Conservation (phyloP, 352 stramenopile species). For the Globisporangium spinosum region DNA sequence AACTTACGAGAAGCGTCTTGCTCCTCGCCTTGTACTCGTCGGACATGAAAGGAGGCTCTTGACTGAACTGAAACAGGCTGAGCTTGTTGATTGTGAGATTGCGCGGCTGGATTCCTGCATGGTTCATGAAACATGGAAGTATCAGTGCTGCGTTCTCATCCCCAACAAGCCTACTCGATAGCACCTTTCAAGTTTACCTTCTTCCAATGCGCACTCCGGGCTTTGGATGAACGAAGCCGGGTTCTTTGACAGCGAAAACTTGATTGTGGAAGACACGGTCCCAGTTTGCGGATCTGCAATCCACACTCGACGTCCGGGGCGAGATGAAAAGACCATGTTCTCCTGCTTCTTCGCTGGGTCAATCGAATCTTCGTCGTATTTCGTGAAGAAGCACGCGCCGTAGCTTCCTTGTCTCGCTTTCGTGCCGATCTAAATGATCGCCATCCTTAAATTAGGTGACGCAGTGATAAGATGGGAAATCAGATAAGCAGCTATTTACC, state of each 20-base stretch:
- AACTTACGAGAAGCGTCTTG: slow-evolving; percentile 70
- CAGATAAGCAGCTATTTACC: slow-evolving; percentile 14
- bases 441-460: neutral
- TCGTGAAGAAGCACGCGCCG: slow-evolving; percentile 79
- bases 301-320: slow-evolving; percentile 79
- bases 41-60: slow-evolving; percentile 48
- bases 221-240: slow-evolving; percentile 56
- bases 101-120: slow-evolving; percentile 48
- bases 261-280: slow-evolving; percentile 79
- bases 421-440: slow-evolving; percentile 54
- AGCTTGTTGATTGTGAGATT: slow-evolving; percentile 84
- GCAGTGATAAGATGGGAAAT: neutral
- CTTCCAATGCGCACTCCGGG: slow-evolving; percentile 47
- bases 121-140: neutral
- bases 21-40: slow-evolving; percentile 38
- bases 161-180: neutral
- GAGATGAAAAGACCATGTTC: slow-evolving; percentile 73
- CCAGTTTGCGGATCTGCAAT: slow-evolving; percentile 72
- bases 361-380: slow-evolving; percentile 49
- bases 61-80: slow-evolving; percentile 64
- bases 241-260: slow-evolving; percentile 75
- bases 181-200: slow-evolving; percentile 29
- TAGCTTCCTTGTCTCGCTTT: slow-evolving; percentile 81
- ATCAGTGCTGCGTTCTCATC: neutral
- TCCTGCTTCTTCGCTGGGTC: slow-evolving; percentile 59